Base-by-base conservation (phyloP, 495 filamentous ascomycete genomes). In the Penicillium canariense region DNA sequence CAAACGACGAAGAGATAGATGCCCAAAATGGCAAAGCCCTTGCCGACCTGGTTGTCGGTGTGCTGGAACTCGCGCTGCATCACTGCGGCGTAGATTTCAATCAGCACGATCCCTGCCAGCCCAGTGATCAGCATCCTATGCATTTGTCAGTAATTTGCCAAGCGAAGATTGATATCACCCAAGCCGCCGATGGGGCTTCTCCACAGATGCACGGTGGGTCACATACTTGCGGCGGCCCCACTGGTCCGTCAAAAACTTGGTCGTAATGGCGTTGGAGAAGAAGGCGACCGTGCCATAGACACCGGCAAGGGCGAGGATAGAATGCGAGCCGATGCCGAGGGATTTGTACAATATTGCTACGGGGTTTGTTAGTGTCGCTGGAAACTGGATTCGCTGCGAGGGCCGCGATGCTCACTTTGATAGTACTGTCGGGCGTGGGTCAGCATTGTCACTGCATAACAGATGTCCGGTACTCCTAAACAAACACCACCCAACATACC, bases 21-120 rank as follows among this genome's bases (percentile, higher is more conserved):
- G 1, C 79, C 81, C 2, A 83, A 68, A 45, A 84, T 75, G 0
- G 81, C 78, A 55, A 84, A 84, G n/a, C 80, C 81, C 55, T 84
- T 83, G 48, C 81, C 81, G 34, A 83, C 54, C 3, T 61, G 60
- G 56, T 84, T 84, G 25, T 78, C 61, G 5, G 76, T 81, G 48
- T 81, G 66, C 54, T 83, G 79, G 68, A 83, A 84, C 36, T 74
- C 57, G 20, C 68, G 67, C 60, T 84, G 81, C 76, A 84, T 83
- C 50, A 84, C 72, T 0, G 81, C 79, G 2, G 81, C 70, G 53
- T 84, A 84, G 62, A 83, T 83, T 60, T 83, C 80, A 40, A 81
- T 72, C 20, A 81, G 22, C 22, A 82, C 65, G 38, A 84, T 74
- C 0, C 77, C 77, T 4, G 58, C 56, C 5, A 82, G 54, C 30